Base-by-base conservation (phyloP, 441 rosid genomes). In the Rhodomyrtus psidioides region DNA sequence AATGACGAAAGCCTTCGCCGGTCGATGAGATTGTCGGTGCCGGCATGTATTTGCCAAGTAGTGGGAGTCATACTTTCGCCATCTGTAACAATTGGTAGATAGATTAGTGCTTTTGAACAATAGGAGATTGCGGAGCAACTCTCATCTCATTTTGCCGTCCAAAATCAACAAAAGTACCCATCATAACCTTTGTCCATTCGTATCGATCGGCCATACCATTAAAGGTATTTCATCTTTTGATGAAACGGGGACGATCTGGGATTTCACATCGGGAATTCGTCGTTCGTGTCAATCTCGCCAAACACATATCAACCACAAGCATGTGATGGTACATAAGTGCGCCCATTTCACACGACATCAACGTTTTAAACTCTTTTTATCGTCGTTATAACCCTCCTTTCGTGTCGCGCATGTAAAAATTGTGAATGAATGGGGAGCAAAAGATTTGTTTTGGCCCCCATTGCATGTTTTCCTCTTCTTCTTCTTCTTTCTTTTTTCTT, bases 1-100 rank as follows among this genome's bases (percentile, higher is more conserved):
- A 10, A 34, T 34, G 12, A 34, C 6, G 14, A 65, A 34, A 65
- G 15, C 15, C 14, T 19, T 65, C 15, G 9, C 8, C 0, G 5
- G 0, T 6, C 2, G 7, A 19, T 0, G 0, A 34, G 76, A 21
- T 19, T 34, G 10, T 34, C 2, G 4, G 9, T 6, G 16, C 23
- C 4, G 30, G 42, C 75, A 30, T 62, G 44, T 30, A 30, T 16
- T 30, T 60, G 4, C 26, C 26, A 34, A 34, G 13, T 34, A 34
- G 79, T 21, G n/a, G 49, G 21, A 15, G 39, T 4, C 0, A 70
- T 39, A 5, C 5, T 34, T 21, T 34, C 4, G 1, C 1, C 1
- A 21, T 21, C 26, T 39, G 3, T 70, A 19, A 19, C 46, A 10
- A 21, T n/a, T 0, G 1, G 49, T 70, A 10, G n/a, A 39, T 70